A percentile compares a stretch with the other conserved stretches of the same genome.
phyloP scores from a whole-genome alignment of 129 eudicot genomes.

The Deinandra increscens region DNA sequence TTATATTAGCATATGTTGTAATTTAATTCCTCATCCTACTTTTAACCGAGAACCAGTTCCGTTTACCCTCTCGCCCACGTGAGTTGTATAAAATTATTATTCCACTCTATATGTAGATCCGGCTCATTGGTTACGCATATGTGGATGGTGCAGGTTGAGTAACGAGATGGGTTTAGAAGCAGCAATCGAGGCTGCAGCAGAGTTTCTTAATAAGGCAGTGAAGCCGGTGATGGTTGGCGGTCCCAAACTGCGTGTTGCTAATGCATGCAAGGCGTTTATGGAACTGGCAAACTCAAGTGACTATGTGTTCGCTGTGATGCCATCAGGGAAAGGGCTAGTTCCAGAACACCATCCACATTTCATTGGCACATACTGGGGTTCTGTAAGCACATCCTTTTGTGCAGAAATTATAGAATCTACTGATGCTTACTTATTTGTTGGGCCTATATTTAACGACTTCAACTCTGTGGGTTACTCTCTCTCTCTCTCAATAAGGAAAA shows the following conservation, averaged over 20 bases:
- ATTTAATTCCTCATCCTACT: conserved; percentile 57
- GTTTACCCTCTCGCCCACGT: no score
- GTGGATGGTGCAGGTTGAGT: no score
- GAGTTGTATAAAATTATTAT: no score
- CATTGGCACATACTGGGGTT: conserved; percentile 73
- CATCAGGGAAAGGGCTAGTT: conserved; percentile 59
- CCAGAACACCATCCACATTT: conserved; percentile 62
- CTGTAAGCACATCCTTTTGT: conserved; percentile 57
- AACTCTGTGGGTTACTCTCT: conserved; percentile 71
- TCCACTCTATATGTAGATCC: no score
- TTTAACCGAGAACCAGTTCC: conserved; percentile 58
- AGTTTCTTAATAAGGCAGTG: conserved; percentile 57
- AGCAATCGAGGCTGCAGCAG: conserved; percentile 53
- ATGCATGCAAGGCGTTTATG: conserved; percentile 41
- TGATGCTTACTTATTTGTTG: conserved; percentile 57
- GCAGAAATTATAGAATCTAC: conserved; percentile 61
- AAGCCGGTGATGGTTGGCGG: conserved; percentile 67
- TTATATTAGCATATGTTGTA: conserved; percentile 61
- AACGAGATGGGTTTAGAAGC: conserved; percentile 46
- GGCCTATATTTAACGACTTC: conserved; percentile 62
- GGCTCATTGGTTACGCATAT: no score
- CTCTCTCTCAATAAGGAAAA: conserved; percentile 55
- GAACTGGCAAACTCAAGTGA: conserved; percentile 59
- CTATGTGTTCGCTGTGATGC: conserved; percentile 51
- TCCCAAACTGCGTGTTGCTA: conserved; percentile 58